Evolutionary conservation across 164 flowering plant genomes (phyloP), one percentile per base, ranked within the genome.

Genomic region (Annona cherimola): DNA sequence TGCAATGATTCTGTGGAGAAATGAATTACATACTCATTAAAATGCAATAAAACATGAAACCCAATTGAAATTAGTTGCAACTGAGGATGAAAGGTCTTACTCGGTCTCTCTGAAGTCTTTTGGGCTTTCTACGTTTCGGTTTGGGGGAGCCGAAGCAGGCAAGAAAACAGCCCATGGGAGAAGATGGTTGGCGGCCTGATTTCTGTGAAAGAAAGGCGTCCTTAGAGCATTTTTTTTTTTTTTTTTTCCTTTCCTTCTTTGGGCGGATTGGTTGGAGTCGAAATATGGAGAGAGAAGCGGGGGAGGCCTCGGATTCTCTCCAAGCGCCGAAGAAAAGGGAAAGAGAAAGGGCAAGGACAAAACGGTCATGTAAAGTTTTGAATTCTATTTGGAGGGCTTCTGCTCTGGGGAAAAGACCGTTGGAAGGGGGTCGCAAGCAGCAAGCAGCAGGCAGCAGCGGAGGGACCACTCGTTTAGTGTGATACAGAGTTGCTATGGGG

Each of bases 91-190:
- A 43, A 9, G 45, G 43, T 68, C 78, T 83, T 77, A 84, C 90
- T 63, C 80, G 83, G 70, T 78, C 82, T 40, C 77, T 70, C 19
- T 76, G 76, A 3, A 71, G 68, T 2, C 62, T 61, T 54, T 41
- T 70, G 0, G 80, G 76, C 76, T 80, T 86, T 62, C 85, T 73
- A 8, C 81, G 83, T 71, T 78, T 83, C 71, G 83, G 50, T 8
- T 61, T 12, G 4, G 5, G 79, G 42, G 77, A 60, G 8, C 92
- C 96, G 61, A 89, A 86, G 71, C 96, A 91, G 12, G 83, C 87
- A 67, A 89, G 87, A 76, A 89, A 91, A 64, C 93, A 91, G 72
- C 90, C 96, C 96, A 91, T 90, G 61, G 42, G 61, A 46, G 64
- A 69, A 39, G 61, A 61, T 72, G 19, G 2, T 19, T 43, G 42